Evolutionary conservation across 1,284 basidiomycete species (phyloP).

Genomic region (Austroboletus novae-zelandiae): DNA sequence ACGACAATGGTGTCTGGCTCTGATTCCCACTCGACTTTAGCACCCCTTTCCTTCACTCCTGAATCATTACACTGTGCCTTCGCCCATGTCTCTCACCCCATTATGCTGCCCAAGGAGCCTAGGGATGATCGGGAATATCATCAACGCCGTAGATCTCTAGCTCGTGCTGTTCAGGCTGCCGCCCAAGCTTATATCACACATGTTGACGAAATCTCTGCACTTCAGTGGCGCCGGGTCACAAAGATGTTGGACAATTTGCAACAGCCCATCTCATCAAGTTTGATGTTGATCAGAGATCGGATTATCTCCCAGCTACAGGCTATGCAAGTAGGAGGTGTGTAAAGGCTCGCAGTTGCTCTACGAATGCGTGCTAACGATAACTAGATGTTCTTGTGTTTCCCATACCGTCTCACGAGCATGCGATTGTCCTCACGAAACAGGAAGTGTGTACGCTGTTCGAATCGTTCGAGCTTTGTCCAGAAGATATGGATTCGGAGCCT

Average conservation of each 20-base stretch:
- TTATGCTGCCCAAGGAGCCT: no score
- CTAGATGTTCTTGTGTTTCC: background rate
- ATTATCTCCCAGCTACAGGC: background rate
- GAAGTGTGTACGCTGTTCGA: background rate
- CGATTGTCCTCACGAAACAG: background rate
- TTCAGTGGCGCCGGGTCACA: no score
- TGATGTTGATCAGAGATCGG: background rate
- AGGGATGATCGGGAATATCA: background rate
- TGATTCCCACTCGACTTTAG: no score
- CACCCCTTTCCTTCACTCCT: no score
- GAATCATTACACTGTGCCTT: background rate
- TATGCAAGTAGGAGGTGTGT: background rate
- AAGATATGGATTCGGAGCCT: background rate
- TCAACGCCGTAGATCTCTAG: background rate
- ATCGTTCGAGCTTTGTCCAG: background rate
- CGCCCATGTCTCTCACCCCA: slow-evolving; percentile 12
- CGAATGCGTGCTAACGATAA: background rate
- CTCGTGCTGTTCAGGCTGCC: no score
- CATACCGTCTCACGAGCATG: background rate
- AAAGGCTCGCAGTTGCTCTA: background rate
- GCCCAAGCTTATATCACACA: no score
- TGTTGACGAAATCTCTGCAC: no score
- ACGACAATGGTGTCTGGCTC: no score
- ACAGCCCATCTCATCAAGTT: background rate
- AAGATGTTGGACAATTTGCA: no score